Base-by-base conservation (phyloP, 2,329 filamentous ascomycete genomes). In the Microcyclospora pomicola region DNA sequence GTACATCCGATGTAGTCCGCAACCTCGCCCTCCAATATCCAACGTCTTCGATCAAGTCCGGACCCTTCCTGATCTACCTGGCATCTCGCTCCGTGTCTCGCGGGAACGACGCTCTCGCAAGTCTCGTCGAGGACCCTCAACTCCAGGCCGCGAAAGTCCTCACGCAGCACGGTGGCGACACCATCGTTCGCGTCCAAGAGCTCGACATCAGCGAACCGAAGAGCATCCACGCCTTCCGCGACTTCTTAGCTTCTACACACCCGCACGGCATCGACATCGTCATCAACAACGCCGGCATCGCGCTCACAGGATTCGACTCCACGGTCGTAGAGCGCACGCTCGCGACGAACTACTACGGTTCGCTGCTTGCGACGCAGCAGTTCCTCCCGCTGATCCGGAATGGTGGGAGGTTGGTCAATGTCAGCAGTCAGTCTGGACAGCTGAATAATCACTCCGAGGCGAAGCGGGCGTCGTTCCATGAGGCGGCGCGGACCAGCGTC, bases 11-110 rank as follows among this genome's bases (percentile, higher is more conserved):
- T 27, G 2, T 43, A 63, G 69, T 73, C 41, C 65, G 68, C 41
- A 65, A 72, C 34, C 61, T 73, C 16, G 69, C 69, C 9, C 59
- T 73, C 12, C 63, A 70, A 42, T 72, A 72, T 44, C 66, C 68
- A 2, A 60, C 59, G 15, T 72, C 68, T 2, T 51, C 62, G 3
- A 52, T 68, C 39, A 64, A 65, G 42, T 62, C 55, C 38, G 65
- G 65, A 1, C 58, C 65, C 2, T 58, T 73, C 16, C 55, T 70
- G 27, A 68, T 73, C 38, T 73, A 73, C 52, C 60, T 73, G 2
- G 71, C 69, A 2, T 66, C 69, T 0, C 66, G 69, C 38, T 68
- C 70, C 35, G 49, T 61, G 33, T 49, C 59, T 19, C 54, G 66
- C 37, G 69, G 69, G 29, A 62, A 66, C 48, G 61, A 62, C 30